Base-by-base conservation (phyloP, 345 rosid genomes). In the Hypericum androsaemum region DNA sequence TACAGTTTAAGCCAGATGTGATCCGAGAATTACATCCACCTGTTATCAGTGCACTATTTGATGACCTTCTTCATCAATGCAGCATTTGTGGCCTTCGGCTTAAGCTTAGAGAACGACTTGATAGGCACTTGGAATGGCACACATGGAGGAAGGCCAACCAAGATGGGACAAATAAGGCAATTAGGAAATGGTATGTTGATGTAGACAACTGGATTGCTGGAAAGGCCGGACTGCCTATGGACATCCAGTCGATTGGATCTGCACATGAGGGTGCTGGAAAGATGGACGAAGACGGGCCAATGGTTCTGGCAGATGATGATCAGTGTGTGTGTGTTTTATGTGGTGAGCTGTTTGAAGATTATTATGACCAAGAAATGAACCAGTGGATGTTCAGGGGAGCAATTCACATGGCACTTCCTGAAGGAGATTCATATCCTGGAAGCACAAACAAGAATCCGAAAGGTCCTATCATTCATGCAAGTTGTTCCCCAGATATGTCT, bases 371-470 rank as follows among this genome's bases (percentile, higher is more conserved):
- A 36, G 81, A 66, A 58, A 74, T 16, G 58, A 69, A 56, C 55
- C 74, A 69, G 61, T 92, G 98, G 97, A 80, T 88, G 94, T 88
- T 88, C 66, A 85, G 73, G 47, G 95, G 75, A 61, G 88, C 95
- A 53, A 68, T 78, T 14, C 71, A 62, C 74, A 54, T 88, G 76
- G 62, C 64, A 39, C 58, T 64, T 50, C 65, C 82, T 36, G 43
- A 52, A 5, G 62, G 43, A 41, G 61, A 62, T 17, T 43, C 40
- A 57, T 58, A 50, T 42, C 39, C 41, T 2, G 68, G 53, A 61
- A 49, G 61, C 52, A 46, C 53, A 45, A 59, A 53, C 48, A 71
- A 52, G 52, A 60, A 60, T 61, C 63, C 60, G 28, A 70, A 51
- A 16, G 86, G 80, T 63, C 82, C 77, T 0, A 72, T 85, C 1